These are phyloP conservation scores for Backusella liffmaniae DNA, from an alignment of 192 early-diverging fungal species.

Conservation along the genomic window DNA sequence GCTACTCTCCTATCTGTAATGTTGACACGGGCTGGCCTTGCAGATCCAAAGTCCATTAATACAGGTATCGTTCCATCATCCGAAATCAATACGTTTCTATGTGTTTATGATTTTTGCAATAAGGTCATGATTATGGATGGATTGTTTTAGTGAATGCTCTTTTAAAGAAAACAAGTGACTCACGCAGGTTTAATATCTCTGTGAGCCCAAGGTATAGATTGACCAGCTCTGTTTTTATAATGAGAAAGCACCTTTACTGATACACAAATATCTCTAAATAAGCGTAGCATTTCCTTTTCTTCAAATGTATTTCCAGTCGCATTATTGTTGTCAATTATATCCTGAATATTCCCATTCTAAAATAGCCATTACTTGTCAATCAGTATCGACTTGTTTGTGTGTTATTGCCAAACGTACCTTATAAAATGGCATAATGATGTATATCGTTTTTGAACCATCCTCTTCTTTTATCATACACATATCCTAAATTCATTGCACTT, in stretches of 20 bases:
- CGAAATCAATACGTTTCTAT: conserved; percentile 59
- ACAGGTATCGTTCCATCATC: conserved; percentile 61
- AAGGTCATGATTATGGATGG: neutral
- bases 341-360: conserved; percentile 52
- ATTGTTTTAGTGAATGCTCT: neutral
- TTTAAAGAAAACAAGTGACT: conserved; percentile 14
- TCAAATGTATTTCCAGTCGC: conserved; percentile 43
- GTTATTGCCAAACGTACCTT: conserved; percentile 27
- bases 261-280: conserved; percentile 59
- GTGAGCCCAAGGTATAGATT: conserved; percentile 54
- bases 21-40: conserved; percentile 45
- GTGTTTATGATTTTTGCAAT: neutral
- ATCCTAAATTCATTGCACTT: conserved; percentile 37
- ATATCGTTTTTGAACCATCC: conserved; percentile 49
- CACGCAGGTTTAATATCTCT: conserved; percentile 67
- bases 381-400: no score
- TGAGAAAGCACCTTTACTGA: conserved; percentile 55
- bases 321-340: conserved; percentile 50
- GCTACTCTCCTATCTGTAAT: conserved; percentile 53
- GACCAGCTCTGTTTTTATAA: conserved; percentile 26
- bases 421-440: conserved; percentile 71
- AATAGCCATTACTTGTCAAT: neutral
- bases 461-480: conserved; percentile 50
- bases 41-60: conserved; percentile 73
- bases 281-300: conserved; percentile 54